Conservation (phyloP, 176 grass and related monocot genomes). For the Calamus simplicifolius region DNA sequence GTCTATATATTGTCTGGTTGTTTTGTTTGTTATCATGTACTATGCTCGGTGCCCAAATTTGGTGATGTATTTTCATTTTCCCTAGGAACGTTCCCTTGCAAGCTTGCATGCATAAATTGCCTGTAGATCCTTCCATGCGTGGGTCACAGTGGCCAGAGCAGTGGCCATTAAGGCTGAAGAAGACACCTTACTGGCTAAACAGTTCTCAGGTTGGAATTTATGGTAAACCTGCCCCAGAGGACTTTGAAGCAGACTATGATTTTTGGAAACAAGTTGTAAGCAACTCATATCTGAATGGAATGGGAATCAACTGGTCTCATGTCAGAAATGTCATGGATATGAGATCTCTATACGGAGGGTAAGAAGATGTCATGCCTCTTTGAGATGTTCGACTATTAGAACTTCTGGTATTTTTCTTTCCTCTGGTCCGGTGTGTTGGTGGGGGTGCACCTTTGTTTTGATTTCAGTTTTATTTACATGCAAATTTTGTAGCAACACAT, state of each 20-base stretch:
- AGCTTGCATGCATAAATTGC: constrained; percentile 87
- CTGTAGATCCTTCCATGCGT: constrained; percentile 33
- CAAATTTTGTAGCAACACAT: too few relatives aligned
- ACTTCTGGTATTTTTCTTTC: too few relatives aligned
- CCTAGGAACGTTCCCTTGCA: constrained; percentile 90
- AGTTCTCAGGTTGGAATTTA: constrained; percentile 75
- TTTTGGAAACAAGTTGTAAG: constrained; percentile 84
- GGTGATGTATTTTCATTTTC: constrained; percentile 10
- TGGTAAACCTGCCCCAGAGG: constrained; percentile 79
- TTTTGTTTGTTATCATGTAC: constrained; percentile 1
- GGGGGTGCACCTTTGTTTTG: too few relatives aligned
- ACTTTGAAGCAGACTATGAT: constrained; percentile 80
- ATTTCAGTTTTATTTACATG: too few relatives aligned
- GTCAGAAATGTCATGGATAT: constrained; percentile 99
- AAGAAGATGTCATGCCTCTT: constrained; percentile 24
- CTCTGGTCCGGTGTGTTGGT: too few relatives aligned
- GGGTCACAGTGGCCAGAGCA: constrained; percentile 68
- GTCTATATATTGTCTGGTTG: too few relatives aligned
- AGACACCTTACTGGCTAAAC: constrained; percentile 78
- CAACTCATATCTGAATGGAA: constrained; percentile 78
- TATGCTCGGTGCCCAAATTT: background rate
- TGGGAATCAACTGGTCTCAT: constrained; percentile 93
- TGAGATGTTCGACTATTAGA: too few relatives aligned
- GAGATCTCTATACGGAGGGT: constrained; percentile 98
- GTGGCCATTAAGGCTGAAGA: constrained; percentile 79